phyloP scores from a whole-genome alignment of 2,329 filamentous ascomycete genomes.

The Sarocladiaceae sp. region DNA sequence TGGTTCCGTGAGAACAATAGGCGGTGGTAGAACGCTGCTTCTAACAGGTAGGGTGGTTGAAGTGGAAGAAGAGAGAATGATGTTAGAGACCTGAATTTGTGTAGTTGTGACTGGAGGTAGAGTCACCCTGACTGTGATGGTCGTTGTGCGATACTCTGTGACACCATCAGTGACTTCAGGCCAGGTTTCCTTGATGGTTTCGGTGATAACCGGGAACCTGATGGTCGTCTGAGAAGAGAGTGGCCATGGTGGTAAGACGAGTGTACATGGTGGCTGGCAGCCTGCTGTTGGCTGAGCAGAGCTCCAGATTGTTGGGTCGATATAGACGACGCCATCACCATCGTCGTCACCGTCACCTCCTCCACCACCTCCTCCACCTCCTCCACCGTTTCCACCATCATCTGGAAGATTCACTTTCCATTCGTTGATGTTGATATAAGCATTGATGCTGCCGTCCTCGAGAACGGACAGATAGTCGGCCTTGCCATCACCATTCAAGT shows the following conservation, averaged over 20 bases:
- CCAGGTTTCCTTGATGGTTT: not conserved
- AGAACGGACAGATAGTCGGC: slow-evolving; percentile 14
- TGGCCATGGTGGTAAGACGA: not conserved
- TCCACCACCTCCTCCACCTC: not conserved
- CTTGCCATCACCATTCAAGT: slow-evolving; percentile 15
- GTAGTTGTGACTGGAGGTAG: not conserved
- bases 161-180: not conserved
- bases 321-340: not conserved
- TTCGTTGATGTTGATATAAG: slow-evolving; percentile 11
- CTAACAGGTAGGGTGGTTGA: not conserved
- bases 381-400: not conserved
- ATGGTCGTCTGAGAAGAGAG: not conserved
- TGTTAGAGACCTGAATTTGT: not conserved
- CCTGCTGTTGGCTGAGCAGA: not conserved
- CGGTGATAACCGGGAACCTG: not conserved
- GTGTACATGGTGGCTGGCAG: not conserved
- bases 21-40: not conserved
- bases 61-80: not conserved
- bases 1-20: not conserved
- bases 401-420: not conserved
- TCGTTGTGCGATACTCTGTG: not conserved
- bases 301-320: not conserved
- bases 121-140: not conserved
- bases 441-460: slow-evolving; percentile 11
- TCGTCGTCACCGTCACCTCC: not conserved